Base-by-base conservation (phyloP, 108 stramenopile species). In the Discostella stelligeroides region DNA sequence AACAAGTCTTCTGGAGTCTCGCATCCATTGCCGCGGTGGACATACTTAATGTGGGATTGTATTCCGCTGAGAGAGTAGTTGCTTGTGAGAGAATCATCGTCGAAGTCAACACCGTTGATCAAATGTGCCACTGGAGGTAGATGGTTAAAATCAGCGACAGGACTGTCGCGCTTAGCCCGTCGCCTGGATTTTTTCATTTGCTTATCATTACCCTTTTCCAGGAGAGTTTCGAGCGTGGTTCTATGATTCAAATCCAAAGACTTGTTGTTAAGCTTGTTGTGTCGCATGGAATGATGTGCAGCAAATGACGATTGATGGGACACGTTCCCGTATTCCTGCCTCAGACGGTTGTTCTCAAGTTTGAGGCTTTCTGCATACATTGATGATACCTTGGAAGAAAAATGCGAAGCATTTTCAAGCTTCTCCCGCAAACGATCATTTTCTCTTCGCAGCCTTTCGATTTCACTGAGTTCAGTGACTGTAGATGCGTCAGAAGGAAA, bases 61-160 rank as follows among this genome's bases (percentile, higher is more conserved):
- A 34, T 34, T 57, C 55, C 15, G 28, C 45, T 5, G 20, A 57
- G 37, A 4, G 37, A 45, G 41, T 64, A 51, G 20, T 53, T 51
- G 29, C 64, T 75, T 18, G 73, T 75, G 47, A 75, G 60, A 0
- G 65, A 60, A 21, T 67, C 73, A 58, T 75, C 73, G 20, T 75
- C 73, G 60, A 75, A 75, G 50, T 75, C 73, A 6, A 65, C 73
- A 24, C 66, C 65, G 27, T 75, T 64, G 28, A 60, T 75, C 25
- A 66, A 57, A 50, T 57, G 73, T 17, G 38, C 25, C 8, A 43
- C 27, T 15, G 57, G 70, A 3, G 40, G 60, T 25, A 47, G 58
- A 25, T 29, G 43, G 27, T 60, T 60, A 4, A 68, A 51, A 13
- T 41, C 58, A 20, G 54, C 48, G 18, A 48, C 14, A 12, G 57